Base-by-base conservation (phyloP, 108 stramenopile genomes). In the Nitzschia palea region DNA sequence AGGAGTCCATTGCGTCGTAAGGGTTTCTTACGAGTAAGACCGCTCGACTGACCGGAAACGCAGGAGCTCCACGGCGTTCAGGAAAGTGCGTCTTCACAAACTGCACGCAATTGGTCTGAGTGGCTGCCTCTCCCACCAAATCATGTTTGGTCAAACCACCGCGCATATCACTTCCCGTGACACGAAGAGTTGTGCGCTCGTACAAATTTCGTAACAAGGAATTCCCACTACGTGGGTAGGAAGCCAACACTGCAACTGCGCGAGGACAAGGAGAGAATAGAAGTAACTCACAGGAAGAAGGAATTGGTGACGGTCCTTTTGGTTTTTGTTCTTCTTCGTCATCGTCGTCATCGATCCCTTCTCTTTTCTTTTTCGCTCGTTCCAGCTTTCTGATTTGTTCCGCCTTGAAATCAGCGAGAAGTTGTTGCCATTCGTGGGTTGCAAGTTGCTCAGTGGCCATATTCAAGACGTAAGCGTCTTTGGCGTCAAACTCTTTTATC, bases 1-100 rank as follows among this genome's bases (percentile, higher is more conserved):
- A 97, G 3, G 90, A 92, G 29, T 93, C 85, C 73, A 97, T 90
- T 25, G 93, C 90, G 85, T 97, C 96, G 74, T 94, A 96, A 0
- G 96, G 96, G 54, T 96, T 97, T 2, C 96, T 83, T 10, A 96
- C 88, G 18, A 97, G 74, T 18, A 97, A 67, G n/a, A 97, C 83
- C 29, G 74, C 86, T 9, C 88, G 74, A 55, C 63, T 69, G 33
- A 71, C 81, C 12, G 28, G 54, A 48, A 95, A 89, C 9, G 68
- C 53, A 28, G 82, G 66, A 37, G 65, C 54, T 23, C 96, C 96
- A 15, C 62, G 44, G 17, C 96, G 82, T 69, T 97, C 96, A 22
- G 96, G 96, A 57, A 61, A 97, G 68, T 97, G 96, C 10, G 93
- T 93, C 78, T 97, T 97, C 45, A 97, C 94, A 59, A 93, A 84